These are phyloP conservation scores for Paecilomyces variotii DNA, from an alignment of 2,329 filamentous ascomycete genomes.

Conservation along the genomic window DNA sequence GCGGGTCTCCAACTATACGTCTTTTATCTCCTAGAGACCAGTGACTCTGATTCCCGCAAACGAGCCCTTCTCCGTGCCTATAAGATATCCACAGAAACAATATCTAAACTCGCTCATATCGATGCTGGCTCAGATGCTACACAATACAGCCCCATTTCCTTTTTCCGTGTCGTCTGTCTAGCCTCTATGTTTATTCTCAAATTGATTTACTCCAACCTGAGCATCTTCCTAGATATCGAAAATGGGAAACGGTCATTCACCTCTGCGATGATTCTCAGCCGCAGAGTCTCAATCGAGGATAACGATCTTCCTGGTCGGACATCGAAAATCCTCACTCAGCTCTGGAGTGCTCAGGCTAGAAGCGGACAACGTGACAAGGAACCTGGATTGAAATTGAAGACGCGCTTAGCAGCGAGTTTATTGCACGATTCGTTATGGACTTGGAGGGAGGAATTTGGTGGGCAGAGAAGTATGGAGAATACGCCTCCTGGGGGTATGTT, in stretches of 20 bases:
- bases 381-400: slow-evolving; percentile 7
- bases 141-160: no score
- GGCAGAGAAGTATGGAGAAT: background rate
- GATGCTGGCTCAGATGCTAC: no score
- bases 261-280: slow-evolving; percentile 5
- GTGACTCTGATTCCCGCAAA: no score
- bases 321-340: slow-evolving; percentile 12
- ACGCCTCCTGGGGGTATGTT: no score
- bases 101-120: no score
- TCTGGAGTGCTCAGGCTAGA: slow-evolving; percentile 7
- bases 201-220: no score
- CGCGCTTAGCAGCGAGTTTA: slow-evolving; percentile 9
- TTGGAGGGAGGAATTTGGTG: slow-evolving; percentile 12
- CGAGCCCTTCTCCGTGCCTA: no score
- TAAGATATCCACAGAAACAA: no score
- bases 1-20: no score
- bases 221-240: slow-evolving; percentile 8
- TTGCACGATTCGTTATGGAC: slow-evolving; percentile 12
- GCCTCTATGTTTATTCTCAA: no score
- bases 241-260: slow-evolving; percentile 9
- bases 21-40: no score
- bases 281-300: slow-evolving; percentile 8
- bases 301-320: slow-evolving; percentile 11
- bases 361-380: slow-evolving; percentile 3
- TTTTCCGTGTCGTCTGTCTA: no score